Evolutionary conservation across 495 filamentous ascomycete species (phyloP).

Genomic region (Xylaria scruposa): DNA sequence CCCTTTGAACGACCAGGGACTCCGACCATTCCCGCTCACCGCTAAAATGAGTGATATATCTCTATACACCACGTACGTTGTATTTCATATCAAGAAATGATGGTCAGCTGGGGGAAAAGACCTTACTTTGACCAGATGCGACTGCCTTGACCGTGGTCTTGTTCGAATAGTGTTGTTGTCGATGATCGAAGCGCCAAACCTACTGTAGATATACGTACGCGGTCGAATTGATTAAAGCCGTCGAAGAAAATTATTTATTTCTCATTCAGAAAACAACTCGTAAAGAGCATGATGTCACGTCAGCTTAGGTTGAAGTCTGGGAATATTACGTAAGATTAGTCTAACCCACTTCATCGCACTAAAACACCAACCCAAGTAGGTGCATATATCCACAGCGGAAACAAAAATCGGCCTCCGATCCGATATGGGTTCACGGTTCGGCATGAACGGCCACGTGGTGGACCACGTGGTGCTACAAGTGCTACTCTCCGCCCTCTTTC

Average conservation of each 20-base stretch:
- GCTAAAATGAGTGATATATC: neutral
- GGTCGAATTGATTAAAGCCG: too few species aligned
- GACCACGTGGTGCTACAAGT: neutral
- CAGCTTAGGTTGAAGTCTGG: neutral
- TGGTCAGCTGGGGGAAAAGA: neutral
- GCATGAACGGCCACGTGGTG: neutral
- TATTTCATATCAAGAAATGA: neutral
- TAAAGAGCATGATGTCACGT: neutral
- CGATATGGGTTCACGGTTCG: neutral
- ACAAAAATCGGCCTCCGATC: neutral
- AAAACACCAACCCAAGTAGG: neutral
- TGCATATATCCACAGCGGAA: neutral
- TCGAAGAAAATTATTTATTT: neutral
- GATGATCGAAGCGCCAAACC: neutral
- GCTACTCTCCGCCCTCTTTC: slow-evolving; percentile 1
- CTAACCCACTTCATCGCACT: neutral
- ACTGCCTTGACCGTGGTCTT: too few species aligned
- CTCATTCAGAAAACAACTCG: neutral
- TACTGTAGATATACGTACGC: too few species aligned
- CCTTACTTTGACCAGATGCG: neutral
- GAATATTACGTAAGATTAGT: neutral
- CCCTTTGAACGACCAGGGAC: slow-evolving; percentile 33
- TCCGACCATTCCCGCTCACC: slow-evolving; percentile 26
- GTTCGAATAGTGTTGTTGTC: neutral
- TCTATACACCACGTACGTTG: neutral